A percentile compares a stretch with the other conserved stretches of the same genome.
Evolutionary conservation across 2,329 filamentous ascomycete genomes (phyloP).

Genomic region (Clonostachys sp.): DNA sequence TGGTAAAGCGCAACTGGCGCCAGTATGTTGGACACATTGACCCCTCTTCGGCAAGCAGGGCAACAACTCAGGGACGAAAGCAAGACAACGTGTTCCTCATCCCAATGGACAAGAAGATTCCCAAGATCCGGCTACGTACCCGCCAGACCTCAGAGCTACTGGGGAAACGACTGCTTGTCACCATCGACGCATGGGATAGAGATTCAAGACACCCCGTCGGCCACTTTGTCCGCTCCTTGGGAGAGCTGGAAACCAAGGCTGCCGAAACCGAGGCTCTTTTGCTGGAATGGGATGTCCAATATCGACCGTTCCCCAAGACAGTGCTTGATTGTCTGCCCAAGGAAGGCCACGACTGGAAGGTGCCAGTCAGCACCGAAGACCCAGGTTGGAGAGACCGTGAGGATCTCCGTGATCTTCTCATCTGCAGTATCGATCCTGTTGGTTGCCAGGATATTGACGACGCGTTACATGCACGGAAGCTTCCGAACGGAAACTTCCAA

Average conservation of each 20-base stretch:
- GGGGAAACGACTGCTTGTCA: conserved; percentile 87
- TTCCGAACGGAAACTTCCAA: conserved; percentile 92
- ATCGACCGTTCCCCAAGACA: conserved; percentile 92
- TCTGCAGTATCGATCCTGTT: conserved; percentile 96
- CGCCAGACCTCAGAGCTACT: conserved; percentile 84
- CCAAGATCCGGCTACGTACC: conserved; percentile 90
- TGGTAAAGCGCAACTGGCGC: conserved; percentile 94
- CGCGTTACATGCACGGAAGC: conserved; percentile 77
- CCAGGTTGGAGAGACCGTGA: conserved; percentile 81
- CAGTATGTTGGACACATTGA: conserved; percentile 98
- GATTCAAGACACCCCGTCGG: conserved; percentile 90
- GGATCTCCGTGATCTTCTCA: conserved; percentile 79
- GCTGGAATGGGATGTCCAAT: conserved; percentile 95
- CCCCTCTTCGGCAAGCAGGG: conserved; percentile 72
- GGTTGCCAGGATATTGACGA: conserved; percentile 99
- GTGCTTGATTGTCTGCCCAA: conserved; percentile 88
- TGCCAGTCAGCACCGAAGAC: conserved; percentile 74
- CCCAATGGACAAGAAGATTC: conserved; percentile 96
- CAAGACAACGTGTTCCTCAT: conserved; percentile 93
- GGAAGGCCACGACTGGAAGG: conserved; percentile 92
- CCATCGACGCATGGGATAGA: conserved; percentile 92
- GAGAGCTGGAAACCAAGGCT: conserved; percentile 93
- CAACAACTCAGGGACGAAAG: conserved; percentile 70
- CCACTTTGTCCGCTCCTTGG: conserved; percentile 89
- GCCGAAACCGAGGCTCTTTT: conserved; percentile 89